These are phyloP conservation scores for Verticillium nonalfalfae DNA, from an alignment of 2,329 filamentous ascomycete species.

Conservation along the genomic window DNA sequence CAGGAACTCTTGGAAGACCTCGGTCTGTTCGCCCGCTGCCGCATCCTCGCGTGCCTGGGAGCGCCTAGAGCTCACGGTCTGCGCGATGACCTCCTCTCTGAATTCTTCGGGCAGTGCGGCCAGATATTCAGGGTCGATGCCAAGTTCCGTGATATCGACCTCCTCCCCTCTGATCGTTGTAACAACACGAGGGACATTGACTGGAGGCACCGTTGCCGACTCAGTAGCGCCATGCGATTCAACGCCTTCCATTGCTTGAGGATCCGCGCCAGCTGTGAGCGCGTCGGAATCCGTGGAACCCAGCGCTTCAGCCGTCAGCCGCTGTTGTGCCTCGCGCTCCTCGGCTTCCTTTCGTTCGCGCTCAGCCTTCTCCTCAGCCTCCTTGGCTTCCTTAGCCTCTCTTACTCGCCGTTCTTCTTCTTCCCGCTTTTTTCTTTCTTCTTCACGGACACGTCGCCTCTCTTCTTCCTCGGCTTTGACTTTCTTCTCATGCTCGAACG, in stretches of 20 bases:
- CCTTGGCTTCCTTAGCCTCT: constrained; percentile 68
- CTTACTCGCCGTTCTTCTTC: constrained; percentile 60
- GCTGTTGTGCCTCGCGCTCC: constrained; percentile 56
- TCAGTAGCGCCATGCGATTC: constrained; percentile 42
- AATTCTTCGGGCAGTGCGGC: constrained; percentile 97
- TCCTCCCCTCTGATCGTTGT: constrained; percentile 82
- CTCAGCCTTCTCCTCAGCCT: constrained; percentile 61
- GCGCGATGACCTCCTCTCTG: constrained; percentile 90
- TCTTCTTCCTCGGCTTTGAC: constrained; percentile 54
- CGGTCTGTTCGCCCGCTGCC: constrained; percentile 66
- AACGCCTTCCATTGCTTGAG: constrained; percentile 70
- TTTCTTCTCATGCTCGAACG: constrained; percentile 74
- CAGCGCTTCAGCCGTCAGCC: constrained; percentile 51
- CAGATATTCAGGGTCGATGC: constrained; percentile 91
- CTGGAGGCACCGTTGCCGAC: constrained; percentile 20
- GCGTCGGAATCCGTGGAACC: constrained; percentile 25
- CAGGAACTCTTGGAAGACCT: constrained; percentile 89
- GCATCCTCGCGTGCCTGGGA: constrained; percentile 66
- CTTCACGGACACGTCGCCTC: constrained; percentile 40
- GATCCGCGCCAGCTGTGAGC: constrained; percentile 16
- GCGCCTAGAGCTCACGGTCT: constrained; percentile 77
- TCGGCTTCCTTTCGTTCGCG: constrained; percentile 65
- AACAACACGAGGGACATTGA: constrained; percentile 52
- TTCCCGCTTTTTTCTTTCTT: constrained; percentile 55
- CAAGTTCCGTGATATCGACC: constrained; percentile 88